Evolutionary conservation across 2,329 filamentous ascomycete species (phyloP).

Genomic region (Botrytis sinoallii): DNA sequence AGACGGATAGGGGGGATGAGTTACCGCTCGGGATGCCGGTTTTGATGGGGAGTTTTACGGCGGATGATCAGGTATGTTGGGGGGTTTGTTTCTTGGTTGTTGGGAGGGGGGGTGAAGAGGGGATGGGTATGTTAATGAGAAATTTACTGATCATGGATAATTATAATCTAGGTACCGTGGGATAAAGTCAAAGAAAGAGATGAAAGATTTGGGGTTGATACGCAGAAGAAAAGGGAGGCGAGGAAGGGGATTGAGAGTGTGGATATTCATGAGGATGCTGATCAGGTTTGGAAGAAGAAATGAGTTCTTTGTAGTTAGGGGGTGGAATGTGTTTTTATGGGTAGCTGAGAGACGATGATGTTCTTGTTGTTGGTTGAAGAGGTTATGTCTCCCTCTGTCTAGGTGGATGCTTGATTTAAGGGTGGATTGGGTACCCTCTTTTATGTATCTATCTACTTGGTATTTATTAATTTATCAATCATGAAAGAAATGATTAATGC

Average conservation of each 20-base stretch:
- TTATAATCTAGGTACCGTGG: slow-evolving; percentile 34
- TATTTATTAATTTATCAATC: too few species aligned
- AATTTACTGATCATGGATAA: neutral
- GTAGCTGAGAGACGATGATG: neutral
- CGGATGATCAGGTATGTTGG: slow-evolving; percentile 4
- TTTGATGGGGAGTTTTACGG: slow-evolving; percentile 20
- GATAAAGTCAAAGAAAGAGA: slow-evolving; percentile 48
- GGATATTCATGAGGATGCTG: slow-evolving; percentile 43
- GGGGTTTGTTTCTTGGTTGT: neutral
- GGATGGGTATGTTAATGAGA: neutral
- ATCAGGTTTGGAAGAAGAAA: slow-evolving; percentile 19
- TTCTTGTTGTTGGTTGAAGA: neutral
- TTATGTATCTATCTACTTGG: too few species aligned
- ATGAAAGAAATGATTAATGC: neutral
- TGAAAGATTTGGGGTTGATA: slow-evolving; percentile 50
- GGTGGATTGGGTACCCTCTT: neutral
- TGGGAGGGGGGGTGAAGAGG: neutral
- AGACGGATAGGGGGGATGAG: slow-evolving; percentile 63
- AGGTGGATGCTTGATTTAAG: neutral
- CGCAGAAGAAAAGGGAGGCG: slow-evolving; percentile 49
- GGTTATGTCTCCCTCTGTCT: neutral
- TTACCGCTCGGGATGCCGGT: slow-evolving; percentile 16
- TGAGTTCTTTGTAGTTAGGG: neutral
- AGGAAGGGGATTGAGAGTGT: slow-evolving; percentile 55
- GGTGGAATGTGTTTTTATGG: neutral